A percentile compares a stretch with the other conserved stretches of the same genome.
Conservation (phyloP, 2,329 filamentous ascomycete species). For the Sarocladium kiliense region DNA sequence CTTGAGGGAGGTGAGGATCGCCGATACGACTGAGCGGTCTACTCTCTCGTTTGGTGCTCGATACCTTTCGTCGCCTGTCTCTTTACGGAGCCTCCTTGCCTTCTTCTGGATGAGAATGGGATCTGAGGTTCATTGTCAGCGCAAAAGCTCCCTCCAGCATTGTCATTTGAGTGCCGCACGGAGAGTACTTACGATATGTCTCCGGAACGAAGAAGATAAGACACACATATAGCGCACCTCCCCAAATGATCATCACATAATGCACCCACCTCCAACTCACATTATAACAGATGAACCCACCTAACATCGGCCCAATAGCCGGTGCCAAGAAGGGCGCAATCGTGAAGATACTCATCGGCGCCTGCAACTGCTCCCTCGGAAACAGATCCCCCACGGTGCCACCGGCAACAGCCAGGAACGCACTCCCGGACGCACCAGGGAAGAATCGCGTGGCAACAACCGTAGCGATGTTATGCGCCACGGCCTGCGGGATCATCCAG, state of each 20-base stretch:
- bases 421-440: constrained; percentile 64
- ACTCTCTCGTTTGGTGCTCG: constrained; percentile 71
- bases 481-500: constrained; percentile 76
- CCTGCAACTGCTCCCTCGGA: constrained; percentile 59
- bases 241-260: constrained; percentile 81
- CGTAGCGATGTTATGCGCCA: constrained; percentile 76
- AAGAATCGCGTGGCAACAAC: constrained; percentile 76
- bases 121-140: constrained; percentile 29
- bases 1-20: constrained; percentile 53
- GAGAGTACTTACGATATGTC: constrained; percentile 67
- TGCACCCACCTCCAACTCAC: constrained; percentile 77
- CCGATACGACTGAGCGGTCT: constrained; percentile 59
- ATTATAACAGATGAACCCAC: constrained; percentile 78
- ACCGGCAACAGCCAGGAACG: constrained; percentile 70
- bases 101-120: constrained; percentile 69
- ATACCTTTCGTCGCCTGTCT: constrained; percentile 74
- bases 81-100: constrained; percentile 61
- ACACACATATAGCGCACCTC: constrained; percentile 54
- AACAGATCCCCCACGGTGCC: constrained; percentile 84
- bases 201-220: constrained; percentile 76
- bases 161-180: too few relatives aligned
- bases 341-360: constrained; percentile 80
- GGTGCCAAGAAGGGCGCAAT: constrained; percentile 60
- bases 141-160: too few relatives aligned
- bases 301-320: constrained; percentile 54